phyloP scores from a whole-genome alignment of 495 filamentous ascomycete species.

The Massariosphaeria phaeospora region DNA sequence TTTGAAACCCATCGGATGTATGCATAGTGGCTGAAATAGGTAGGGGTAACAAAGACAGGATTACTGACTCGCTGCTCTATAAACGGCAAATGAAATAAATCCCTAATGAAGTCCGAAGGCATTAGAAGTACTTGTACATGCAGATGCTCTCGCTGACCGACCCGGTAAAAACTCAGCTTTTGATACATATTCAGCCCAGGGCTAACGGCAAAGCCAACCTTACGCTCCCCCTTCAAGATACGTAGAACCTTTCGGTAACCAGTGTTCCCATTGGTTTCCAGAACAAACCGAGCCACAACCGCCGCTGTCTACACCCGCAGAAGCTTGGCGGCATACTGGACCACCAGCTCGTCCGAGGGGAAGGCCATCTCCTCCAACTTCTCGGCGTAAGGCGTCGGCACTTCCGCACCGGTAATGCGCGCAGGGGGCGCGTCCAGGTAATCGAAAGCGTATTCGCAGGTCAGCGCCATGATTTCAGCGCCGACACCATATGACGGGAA shows the following conservation, averaged over 20 bases:
- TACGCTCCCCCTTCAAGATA: no score
- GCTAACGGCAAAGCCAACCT: no score
- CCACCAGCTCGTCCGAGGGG: constrained; percentile 80
- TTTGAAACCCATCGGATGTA: neutral
- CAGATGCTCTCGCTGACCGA: constrained; percentile 20
- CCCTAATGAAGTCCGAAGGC: constrained; percentile 18
- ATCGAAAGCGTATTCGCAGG: constrained; percentile 98
- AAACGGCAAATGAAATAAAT: constrained; percentile 3
- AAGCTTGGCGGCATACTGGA: constrained; percentile 75
- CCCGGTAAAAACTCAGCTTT: constrained; percentile 27
- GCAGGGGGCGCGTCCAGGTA: constrained; percentile 91
- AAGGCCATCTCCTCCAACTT: constrained; percentile 88
- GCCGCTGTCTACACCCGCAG: constrained; percentile 58
- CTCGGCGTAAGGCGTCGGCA: constrained; percentile 87
- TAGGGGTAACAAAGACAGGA: constrained; percentile 5
- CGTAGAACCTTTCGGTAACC: no score
- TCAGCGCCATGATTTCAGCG: constrained; percentile 85
- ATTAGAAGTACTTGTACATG: constrained; percentile 31
- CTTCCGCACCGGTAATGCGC: constrained; percentile 91
- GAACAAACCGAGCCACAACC: constrained; percentile 6
- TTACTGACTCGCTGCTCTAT: constrained; percentile 23
- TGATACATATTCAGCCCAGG: constrained; percentile 27
- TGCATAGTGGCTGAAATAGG: neutral
- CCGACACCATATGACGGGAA: constrained; percentile 91
- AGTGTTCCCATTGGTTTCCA: no score